These are phyloP conservation scores for Miamiensis avidus DNA, from an alignment of 169 alveolate species.

Conservation along the genomic window DNA sequence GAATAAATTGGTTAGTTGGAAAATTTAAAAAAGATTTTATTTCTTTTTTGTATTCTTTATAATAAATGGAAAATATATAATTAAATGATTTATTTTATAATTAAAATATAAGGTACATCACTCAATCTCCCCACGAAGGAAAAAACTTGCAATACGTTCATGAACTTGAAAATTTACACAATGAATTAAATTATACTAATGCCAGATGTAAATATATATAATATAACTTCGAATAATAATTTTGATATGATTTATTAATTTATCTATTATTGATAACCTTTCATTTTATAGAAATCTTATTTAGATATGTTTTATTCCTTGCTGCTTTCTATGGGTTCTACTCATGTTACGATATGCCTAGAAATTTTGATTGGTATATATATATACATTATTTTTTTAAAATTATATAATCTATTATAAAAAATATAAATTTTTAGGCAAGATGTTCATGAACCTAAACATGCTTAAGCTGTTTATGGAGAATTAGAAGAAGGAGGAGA, in stretches of 20 bases:
- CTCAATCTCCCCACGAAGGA: constrained; percentile 28
- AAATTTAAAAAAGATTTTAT: too few relatives aligned
- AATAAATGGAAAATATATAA: too few relatives aligned
- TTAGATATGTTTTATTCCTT: constrained; percentile 12
- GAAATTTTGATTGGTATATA: constrained; percentile 23
- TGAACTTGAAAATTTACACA: constrained; percentile 15
- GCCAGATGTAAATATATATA: constrained; percentile 14
- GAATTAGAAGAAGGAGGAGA: constrained; percentile 39
- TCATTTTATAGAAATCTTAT: constrained; percentile 20
- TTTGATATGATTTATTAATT: not conserved
- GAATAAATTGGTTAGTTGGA: too few relatives aligned
- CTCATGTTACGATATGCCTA: constrained; percentile 24
- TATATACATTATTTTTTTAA: not conserved
- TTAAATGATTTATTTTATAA: too few relatives aligned
- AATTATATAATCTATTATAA: not conserved
- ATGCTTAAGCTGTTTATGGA: constrained; percentile 8
- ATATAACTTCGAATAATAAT: not conserved
- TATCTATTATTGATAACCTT: not conserved
- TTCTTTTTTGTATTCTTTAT: too few relatives aligned
- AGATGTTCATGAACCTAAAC: constrained; percentile 28
- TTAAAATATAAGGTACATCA: not conserved
- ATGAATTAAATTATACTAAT: constrained; percentile 23
- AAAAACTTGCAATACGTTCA: constrained; percentile 20
- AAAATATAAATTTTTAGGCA: not conserved
- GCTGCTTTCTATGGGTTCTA: constrained; percentile 7